Conservation (phyloP, 31 red algal genomes). For the Odonthalia washingtoniensis region DNA sequence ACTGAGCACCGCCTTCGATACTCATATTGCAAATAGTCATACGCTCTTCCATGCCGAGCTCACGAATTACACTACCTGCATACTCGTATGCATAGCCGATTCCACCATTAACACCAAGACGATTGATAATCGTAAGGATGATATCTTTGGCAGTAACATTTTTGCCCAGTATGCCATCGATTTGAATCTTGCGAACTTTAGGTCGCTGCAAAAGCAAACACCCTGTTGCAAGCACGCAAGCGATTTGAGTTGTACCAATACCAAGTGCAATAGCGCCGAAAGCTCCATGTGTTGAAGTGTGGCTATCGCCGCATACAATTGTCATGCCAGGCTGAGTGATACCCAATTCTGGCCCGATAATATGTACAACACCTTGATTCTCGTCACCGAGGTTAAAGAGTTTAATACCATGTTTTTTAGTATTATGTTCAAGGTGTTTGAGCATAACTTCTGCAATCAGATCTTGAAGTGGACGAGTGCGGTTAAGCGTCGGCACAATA, state of each 20-base stretch:
- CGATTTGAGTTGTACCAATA: slow-evolving; percentile 94
- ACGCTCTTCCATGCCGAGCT: slow-evolving; percentile 94
- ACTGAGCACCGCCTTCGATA: slow-evolving; percentile 94
- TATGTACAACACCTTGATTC: slow-evolving; percentile 96
- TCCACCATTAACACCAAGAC: slow-evolving; percentile 87
- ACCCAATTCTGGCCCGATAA: slow-evolving; percentile 90
- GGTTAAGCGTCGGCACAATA: no score
- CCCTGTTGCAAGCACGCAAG: slow-evolving; percentile 88
- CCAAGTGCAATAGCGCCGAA: slow-evolving; percentile 95
- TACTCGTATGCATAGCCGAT: slow-evolving; percentile 90
- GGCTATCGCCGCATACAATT: slow-evolving; percentile 91
- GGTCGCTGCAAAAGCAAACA: slow-evolving; percentile 86
- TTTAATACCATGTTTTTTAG: no score
- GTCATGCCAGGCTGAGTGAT: slow-evolving; percentile 87
- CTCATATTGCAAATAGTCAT: slow-evolving; percentile 99
- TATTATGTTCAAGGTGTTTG: no score
- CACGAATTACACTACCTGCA: slow-evolving; percentile 70
- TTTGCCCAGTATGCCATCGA: slow-evolving; percentile 85
- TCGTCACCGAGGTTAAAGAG: no score
- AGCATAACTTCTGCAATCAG: no score
- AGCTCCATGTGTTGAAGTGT: slow-evolving; percentile 93
- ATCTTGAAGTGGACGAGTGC: no score
- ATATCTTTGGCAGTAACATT: slow-evolving; percentile 93
- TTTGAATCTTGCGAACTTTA: slow-evolving; percentile 76
- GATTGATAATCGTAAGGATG: slow-evolving; percentile 90